phyloP scores from a whole-genome alignment of 2,329 filamentous ascomycete species.

The Exophiala viscosa region DNA sequence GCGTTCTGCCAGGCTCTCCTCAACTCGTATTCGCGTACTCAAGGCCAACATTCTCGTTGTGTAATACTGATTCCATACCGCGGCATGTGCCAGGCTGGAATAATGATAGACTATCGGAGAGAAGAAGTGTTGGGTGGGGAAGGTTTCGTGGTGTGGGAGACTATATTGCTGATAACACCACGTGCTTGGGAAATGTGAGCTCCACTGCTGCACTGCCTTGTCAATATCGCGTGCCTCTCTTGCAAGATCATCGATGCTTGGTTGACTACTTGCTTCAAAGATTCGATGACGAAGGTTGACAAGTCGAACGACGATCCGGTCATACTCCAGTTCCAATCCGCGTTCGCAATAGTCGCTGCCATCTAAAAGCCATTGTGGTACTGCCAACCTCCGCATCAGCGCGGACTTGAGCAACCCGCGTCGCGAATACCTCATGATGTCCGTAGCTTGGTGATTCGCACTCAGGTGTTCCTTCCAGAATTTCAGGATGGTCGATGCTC shows the following conservation, averaged over 20 bases:
- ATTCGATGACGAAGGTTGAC: conserved; percentile 22
- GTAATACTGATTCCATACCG: conserved; percentile 30
- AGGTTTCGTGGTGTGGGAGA: conserved; percentile 4
- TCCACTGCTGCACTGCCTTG: conserved; percentile 15
- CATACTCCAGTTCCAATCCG: conserved; percentile 32
- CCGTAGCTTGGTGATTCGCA: conserved; percentile 11
- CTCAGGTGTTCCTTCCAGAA: conserved; percentile 28
- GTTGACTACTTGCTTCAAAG: background rate
- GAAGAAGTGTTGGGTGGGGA: conserved; percentile 24
- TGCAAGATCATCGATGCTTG: conserved; percentile 5
- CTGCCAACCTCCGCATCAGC: conserved; percentile 26
- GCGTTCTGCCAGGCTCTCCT: conserved; percentile 20
- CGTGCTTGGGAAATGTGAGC: conserved; percentile 6
- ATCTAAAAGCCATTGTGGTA: conserved; percentile 33
- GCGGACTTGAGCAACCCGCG: conserved; percentile 30
- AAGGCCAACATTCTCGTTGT: conserved; percentile 29
- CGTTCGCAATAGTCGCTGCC: conserved; percentile 32
- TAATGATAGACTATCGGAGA: conserved; percentile 29
- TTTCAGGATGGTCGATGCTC: conserved; percentile 32
- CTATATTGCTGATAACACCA: conserved; percentile 15
- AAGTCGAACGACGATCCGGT: conserved; percentile 28
- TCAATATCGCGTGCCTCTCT: conserved; percentile 14
- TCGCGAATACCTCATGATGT: conserved; percentile 31
- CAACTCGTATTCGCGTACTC: conserved; percentile 25
- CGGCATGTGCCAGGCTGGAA: conserved; percentile 23